Evolutionary conservation across 1,139 yeast species (phyloP).

Genomic region (Candida glucosophila): DNA sequence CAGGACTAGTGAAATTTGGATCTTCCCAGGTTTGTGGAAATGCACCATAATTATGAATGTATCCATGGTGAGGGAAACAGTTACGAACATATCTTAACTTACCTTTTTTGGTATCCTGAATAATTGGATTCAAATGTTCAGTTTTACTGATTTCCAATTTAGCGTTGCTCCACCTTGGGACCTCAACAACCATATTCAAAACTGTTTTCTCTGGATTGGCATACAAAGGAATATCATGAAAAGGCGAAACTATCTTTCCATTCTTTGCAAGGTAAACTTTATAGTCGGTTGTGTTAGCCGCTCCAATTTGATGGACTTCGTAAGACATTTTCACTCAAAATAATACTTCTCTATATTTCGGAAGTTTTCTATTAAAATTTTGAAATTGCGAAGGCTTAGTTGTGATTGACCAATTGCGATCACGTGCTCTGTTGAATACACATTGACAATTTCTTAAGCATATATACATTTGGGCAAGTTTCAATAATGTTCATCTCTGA

Average conservation of each 20-base stretch:
- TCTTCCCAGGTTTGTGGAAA: constrained; percentile 95
- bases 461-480: constrained; percentile 6
- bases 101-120: constrained; percentile 90
- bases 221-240: constrained; percentile 84
- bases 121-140: constrained; percentile 72
- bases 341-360: neutral
- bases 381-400: neutral
- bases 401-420: constrained; percentile 1
- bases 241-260: constrained; percentile 40
- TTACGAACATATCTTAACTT: constrained; percentile 81
- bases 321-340: constrained; percentile 42
- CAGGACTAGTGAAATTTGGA: constrained; percentile 52
- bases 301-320: constrained; percentile 81
- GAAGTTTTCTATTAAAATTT: neutral
- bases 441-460: constrained; percentile 6
- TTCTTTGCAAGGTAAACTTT: constrained; percentile 55
- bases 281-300: constrained; percentile 86
- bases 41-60: constrained; percentile 91
- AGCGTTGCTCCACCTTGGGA: constrained; percentile 94
- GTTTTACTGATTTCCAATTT: constrained; percentile 84
- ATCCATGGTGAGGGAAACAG: constrained; percentile 93
- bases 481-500: constrained; percentile 48
- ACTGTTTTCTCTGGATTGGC: constrained; percentile 56
- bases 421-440: constrained; percentile 7
- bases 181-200: constrained; percentile 86